Conservation (phyloP, 768 basidiomycete genomes). For the Termitomyces sp. region DNA sequence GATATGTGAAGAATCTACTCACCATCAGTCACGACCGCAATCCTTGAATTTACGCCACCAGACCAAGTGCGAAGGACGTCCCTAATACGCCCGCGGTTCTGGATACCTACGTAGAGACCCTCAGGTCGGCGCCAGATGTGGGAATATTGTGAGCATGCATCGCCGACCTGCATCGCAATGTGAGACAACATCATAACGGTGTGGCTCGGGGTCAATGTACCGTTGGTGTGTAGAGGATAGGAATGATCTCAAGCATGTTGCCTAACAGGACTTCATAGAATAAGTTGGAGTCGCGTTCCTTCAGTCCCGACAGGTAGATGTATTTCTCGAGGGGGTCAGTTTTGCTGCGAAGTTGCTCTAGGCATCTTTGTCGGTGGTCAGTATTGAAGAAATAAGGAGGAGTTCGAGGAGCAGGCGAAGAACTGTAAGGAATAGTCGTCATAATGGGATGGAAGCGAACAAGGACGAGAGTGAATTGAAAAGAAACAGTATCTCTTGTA, state of each 20-base stretch:
- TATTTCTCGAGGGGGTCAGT: conserved; percentile 59
- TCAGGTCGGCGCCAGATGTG: conserved; percentile 67
- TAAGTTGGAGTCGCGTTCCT: conserved; percentile 57
- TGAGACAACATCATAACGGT: conserved; percentile 9
- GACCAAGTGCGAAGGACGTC: conserved; percentile 55
- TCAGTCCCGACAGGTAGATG: conserved; percentile 64
- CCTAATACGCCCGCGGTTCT: conserved; percentile 63
- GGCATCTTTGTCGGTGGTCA: conserved; percentile 54
- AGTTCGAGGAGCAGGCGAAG: conserved; percentile 22
- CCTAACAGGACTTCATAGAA: conserved; percentile 64
- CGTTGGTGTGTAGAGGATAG: conserved; percentile 75
- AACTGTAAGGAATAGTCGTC: background rate
- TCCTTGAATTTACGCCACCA: conserved; percentile 42
- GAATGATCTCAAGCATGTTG: conserved; percentile 65
- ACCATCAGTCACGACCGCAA: conserved; percentile 80
- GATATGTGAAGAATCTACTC: conserved; percentile 19
- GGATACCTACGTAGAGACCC: conserved; percentile 59
- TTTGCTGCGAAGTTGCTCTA: conserved; percentile 58
- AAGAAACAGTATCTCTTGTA: background rate
- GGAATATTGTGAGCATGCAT: conserved; percentile 68
- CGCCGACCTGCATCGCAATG: conserved; percentile 46
- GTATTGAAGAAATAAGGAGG: conserved; percentile 49
- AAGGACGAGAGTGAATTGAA: background rate
- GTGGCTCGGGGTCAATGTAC: conserved; percentile 28
- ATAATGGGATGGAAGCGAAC: background rate